Evolutionary conservation across 176 grass and related monocot genomes (phyloP).

Genomic region (Alloteropsis semialata): DNA sequence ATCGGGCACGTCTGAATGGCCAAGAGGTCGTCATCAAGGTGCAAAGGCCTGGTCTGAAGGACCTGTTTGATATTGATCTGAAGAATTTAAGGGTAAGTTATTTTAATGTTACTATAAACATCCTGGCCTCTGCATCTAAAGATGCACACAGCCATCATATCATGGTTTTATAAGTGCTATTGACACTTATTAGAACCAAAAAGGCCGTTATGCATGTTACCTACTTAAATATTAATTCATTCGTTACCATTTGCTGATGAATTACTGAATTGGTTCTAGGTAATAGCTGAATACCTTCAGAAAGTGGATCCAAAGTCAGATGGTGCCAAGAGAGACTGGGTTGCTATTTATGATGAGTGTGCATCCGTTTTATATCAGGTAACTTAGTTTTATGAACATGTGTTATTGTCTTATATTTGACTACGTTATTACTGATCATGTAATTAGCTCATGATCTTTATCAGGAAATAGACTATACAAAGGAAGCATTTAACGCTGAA

Average conservation of each 20-base stretch:
- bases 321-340: conserved; percentile 98
- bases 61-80: conserved; percentile 97
- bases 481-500: conserved; percentile 97
- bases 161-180: background rate
- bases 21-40: conserved; percentile 96
- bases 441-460: conserved; percentile 29
- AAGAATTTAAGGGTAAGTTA: conserved; percentile 87
- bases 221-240: conserved; percentile 22
- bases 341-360: conserved; percentile 99
- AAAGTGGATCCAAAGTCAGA: conserved; percentile 98
- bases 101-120: background rate
- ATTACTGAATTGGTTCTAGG: conserved; percentile 49
- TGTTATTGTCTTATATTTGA: background rate
- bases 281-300: conserved; percentile 98
- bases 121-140: background rate
- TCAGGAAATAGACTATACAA: conserved; percentile 99
- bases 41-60: conserved; percentile 95
- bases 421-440: conserved; percentile 4
- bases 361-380: conserved; percentile 93
- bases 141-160: background rate
- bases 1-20: conserved; percentile 82
- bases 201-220: background rate
- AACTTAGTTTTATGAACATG: conserved; percentile 5
- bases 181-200: conserved; percentile 9
- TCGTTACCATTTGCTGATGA: conserved; percentile 26